Evolutionary conservation across 2,329 filamentous ascomycete species (phyloP).

Genomic region (Ceratocystis smalleyi): DNA sequence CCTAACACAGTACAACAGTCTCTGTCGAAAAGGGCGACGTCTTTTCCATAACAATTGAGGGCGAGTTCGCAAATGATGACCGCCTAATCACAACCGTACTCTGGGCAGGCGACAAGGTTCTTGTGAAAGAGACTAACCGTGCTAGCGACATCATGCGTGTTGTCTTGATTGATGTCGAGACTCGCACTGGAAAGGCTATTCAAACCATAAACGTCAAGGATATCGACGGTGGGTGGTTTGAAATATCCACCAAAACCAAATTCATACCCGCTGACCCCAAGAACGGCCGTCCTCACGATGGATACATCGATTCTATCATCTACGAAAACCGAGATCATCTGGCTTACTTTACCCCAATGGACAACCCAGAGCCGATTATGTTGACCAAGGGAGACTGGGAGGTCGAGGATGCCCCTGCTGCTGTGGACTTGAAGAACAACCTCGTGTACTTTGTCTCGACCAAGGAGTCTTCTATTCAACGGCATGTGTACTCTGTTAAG

Average conservation of each 20-base stretch:
- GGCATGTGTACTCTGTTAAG: constrained; percentile 80
- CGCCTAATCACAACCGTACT: constrained; percentile 84
- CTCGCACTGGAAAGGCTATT: constrained; percentile 61
- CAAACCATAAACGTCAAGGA: constrained; percentile 63
- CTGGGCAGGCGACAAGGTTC: constrained; percentile 72
- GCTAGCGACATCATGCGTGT: constrained; percentile 85
- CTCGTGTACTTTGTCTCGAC: constrained; percentile 83
- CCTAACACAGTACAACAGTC: constrained; percentile 24
- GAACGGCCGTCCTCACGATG: constrained; percentile 64
- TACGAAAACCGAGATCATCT: constrained; percentile 78
- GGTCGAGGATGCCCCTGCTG: constrained; percentile 69
- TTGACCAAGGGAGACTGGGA: constrained; percentile 87
- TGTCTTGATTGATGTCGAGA: constrained; percentile 63
- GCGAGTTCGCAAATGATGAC: constrained; percentile 64
- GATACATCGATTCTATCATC: constrained; percentile 84
- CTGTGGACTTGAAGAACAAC: constrained; percentile 70
- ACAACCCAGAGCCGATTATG: constrained; percentile 66
- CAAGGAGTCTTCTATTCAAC: constrained; percentile 73
- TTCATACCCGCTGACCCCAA: constrained; percentile 72
- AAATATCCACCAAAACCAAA: constrained; percentile 71
- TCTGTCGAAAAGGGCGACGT: constrained; percentile 62
- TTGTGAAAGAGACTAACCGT: constrained; percentile 85
- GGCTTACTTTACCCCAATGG: constrained; percentile 80
- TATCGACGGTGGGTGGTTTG: constrained; percentile 95
- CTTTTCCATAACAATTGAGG: constrained; percentile 63